These are phyloP conservation scores for Pythium diclinum DNA, from an alignment of 352 stramenopile species.

Conservation along the genomic window DNA sequence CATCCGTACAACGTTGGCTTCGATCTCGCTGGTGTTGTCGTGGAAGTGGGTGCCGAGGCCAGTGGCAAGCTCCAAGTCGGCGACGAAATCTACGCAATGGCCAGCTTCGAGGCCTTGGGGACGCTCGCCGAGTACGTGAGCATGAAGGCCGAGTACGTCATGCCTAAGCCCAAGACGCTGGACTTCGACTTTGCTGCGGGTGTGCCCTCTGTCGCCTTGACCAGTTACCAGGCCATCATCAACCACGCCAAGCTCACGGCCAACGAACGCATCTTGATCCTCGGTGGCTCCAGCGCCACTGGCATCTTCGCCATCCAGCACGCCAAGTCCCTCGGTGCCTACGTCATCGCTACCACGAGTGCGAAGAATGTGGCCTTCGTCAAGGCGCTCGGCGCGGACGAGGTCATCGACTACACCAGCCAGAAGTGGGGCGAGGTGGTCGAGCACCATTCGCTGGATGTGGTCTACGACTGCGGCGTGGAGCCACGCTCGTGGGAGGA, in stretches of 20 bases:
- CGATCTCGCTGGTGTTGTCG: constrained; percentile 35
- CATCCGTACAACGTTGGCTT: constrained; percentile 32
- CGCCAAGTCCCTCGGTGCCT: constrained; percentile 25
- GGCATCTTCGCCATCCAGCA: constrained; percentile 39
- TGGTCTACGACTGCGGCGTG: constrained; percentile 28
- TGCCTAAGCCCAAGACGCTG: constrained; percentile 38
- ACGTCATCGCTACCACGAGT: constrained; percentile 34
- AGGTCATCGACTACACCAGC: constrained; percentile 44
- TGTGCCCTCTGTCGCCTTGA: constrained; percentile 28
- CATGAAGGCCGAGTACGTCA: constrained; percentile 26
- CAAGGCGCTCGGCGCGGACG: constrained; percentile 35
- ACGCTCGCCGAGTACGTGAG: constrained; percentile 42
- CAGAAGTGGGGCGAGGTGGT: constrained; percentile 34
- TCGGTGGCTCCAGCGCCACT: constrained; percentile 12
- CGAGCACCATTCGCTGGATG: constrained; percentile 20
- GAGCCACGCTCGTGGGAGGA: constrained; percentile 36
- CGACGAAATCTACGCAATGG: constrained; percentile 23
- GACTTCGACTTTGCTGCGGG: constrained; percentile 36
- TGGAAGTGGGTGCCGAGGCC: constrained; percentile 25
- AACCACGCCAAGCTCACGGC: constrained; percentile 20
- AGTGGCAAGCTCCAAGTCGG: constrained; percentile 23
- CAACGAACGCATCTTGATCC: constrained; percentile 9
- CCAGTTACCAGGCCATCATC: constrained; percentile 35
- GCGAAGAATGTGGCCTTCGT: constrained; percentile 35
- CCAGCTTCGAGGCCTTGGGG: neutral